Conservation (phyloP, 2,329 filamentous ascomycete species). For the Beauveria varroae region DNA sequence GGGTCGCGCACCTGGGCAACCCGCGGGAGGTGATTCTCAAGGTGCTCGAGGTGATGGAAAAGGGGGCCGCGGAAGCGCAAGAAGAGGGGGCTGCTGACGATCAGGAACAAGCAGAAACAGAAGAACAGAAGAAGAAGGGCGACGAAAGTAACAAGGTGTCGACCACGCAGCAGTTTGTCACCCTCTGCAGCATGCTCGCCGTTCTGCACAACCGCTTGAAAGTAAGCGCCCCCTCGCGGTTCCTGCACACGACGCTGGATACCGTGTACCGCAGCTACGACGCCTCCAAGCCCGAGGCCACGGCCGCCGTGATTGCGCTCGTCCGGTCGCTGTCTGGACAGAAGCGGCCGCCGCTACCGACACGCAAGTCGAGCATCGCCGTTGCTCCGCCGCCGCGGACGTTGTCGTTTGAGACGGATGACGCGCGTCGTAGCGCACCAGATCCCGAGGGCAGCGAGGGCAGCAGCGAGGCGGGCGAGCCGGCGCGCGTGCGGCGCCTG, state of each 20-base stretch:
- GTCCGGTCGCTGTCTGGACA: constrained; percentile 61
- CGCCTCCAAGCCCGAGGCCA: constrained; percentile 57
- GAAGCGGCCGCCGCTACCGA: constrained; percentile 56
- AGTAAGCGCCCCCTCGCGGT: constrained; percentile 70
- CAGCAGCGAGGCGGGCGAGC: constrained; percentile 40
- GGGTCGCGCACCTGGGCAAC: constrained; percentile 69
- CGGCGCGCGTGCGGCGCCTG: constrained; percentile 53
- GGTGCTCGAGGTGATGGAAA: constrained; percentile 64
- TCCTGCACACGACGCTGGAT: constrained; percentile 68
- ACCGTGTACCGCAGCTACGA: constrained; percentile 62
- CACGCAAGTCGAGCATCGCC: constrained; percentile 49
- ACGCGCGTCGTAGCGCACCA: constrained; percentile 47
- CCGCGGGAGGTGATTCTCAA: constrained; percentile 77
- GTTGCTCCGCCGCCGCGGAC: constrained; percentile 50
- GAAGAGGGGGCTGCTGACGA: background rate
- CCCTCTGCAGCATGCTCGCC: constrained; percentile 62
- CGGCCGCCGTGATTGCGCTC: constrained; percentile 62
- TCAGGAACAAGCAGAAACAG: background rate
- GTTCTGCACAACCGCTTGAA: constrained; percentile 68
- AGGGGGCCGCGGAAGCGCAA: constrained; percentile 31
- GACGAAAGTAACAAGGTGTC: constrained; percentile 28
- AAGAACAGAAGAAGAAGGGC: constrained; percentile 8
- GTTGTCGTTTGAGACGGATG: constrained; percentile 44
- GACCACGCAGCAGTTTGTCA: constrained; percentile 51
- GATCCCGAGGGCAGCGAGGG: constrained; percentile 48